Base-by-base conservation (phyloP, 169 alveolate genomes). In the Plasmodium inui region DNA sequence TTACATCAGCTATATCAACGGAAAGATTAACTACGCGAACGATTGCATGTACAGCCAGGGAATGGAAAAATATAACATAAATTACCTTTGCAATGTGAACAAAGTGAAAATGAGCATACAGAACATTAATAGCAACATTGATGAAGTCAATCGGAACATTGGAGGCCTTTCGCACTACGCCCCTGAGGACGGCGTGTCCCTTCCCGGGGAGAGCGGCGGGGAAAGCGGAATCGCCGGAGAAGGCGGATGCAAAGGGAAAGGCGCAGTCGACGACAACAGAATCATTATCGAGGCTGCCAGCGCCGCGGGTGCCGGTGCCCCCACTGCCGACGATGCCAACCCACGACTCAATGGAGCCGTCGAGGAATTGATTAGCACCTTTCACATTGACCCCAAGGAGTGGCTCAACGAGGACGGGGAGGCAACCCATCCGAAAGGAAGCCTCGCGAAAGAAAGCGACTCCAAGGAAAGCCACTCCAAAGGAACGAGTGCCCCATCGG, bases 1-100 rank as follows among this genome's bases (percentile, higher is more conserved):
- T 4, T 78, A 88, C 22, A 88, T 88, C 30, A 80, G 50, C n/a
- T 78, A 78, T 26, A 61, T 88, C 22, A 88, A 88, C 26, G 26
- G 71, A 8, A 39, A 26, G n/a, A 78, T 88, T 4, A 78, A 46
- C 12, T 41, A 8, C 19, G 37, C 81, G n/a, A 88, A 88, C 34
- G 72, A 34, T 50, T 61, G 37, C 3, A 37, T 88, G 50, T 78
- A 61, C 81, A 26, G 61, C 28, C 72, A 19, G 10, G 72, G 37
- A 4, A 76, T 78, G n/a, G 71, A 61, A 5, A 70, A 67, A 7
- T 57, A 53, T 39, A 88, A 53, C 37, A 17, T 88, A 41, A 88
- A 88, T 61, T 88, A 78, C 53, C 32, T 88, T 28, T 72, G 82
- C 44, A 88, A 88, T 67, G 19, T 80, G 34, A 61, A 10, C 34